phyloP scores from a whole-genome alignment of 176 grass and related monocot genomes.

The Tillandsia fasciculata region DNA sequence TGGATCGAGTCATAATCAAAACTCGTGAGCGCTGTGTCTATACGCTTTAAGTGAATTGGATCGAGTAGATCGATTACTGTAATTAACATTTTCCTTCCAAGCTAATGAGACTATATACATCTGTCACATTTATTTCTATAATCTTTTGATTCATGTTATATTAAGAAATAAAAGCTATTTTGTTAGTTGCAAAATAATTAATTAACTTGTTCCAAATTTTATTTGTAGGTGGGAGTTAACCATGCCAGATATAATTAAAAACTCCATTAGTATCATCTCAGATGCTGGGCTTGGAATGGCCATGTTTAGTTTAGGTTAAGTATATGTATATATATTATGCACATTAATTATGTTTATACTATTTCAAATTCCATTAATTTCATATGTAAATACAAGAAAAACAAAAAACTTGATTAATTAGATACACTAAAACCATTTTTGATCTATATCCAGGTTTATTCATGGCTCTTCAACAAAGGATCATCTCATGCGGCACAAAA shows the following conservation, averaged over 20 bases:
- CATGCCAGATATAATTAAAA: not conserved
- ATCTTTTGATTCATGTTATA: no score
- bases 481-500: constrained; percentile 3
- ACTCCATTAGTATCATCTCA: not conserved
- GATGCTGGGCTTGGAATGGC: constrained; percentile 9
- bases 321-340: no score
- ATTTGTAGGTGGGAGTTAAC: not conserved
- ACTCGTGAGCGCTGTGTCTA: no score
- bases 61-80: no score
- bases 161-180: no score
- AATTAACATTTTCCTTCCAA: no score
- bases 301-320: constrained; percentile 2
- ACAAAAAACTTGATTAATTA: not conserved
- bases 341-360: no score
- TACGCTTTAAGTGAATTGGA: no score
- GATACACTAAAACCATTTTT: not conserved
- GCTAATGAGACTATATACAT: not conserved
- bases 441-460: not conserved
- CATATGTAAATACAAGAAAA: not conserved
- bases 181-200: no score
- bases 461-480: constrained; percentile 12
- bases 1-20: no score
- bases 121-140: no score
- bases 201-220: not conserved
- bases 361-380: no score